phyloP scores from a whole-genome alignment of 2,329 filamentous ascomycete genomes.

The Microcera coccophila region DNA sequence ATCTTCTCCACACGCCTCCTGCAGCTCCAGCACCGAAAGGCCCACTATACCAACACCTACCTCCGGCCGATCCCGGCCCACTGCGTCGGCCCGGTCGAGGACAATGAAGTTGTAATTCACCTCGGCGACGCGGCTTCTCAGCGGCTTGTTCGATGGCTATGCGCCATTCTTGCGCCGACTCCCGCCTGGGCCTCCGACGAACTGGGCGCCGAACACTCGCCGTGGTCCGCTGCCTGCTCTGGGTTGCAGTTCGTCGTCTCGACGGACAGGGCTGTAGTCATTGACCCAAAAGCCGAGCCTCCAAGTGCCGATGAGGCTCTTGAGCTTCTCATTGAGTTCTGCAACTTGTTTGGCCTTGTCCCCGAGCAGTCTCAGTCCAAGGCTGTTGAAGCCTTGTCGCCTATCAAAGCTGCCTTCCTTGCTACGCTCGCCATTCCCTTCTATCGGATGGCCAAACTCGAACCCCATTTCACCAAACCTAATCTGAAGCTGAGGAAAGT shows the following conservation, averaged over 20 bases:
- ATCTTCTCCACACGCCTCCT: slow-evolving; percentile 27
- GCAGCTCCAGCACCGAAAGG: slow-evolving; percentile 23
- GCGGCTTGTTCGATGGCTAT: slow-evolving; percentile 26
- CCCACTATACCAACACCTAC: slow-evolving; percentile 23
- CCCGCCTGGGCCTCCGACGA: slow-evolving; percentile 20
- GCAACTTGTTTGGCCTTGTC: slow-evolving; percentile 23
- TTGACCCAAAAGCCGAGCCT: slow-evolving; percentile 13
- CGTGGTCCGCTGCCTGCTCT: slow-evolving; percentile 19
- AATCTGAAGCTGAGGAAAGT: slow-evolving; percentile 8
- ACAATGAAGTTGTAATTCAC: slow-evolving; percentile 17
- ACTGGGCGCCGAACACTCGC: slow-evolving; percentile 14
- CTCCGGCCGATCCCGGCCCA: slow-evolving; percentile 19
- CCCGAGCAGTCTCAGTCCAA: slow-evolving; percentile 13
- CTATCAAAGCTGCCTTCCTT: slow-evolving; percentile 25
- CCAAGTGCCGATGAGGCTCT: slow-evolving; percentile 19
- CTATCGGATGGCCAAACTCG: slow-evolving; percentile 25
- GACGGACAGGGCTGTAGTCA: slow-evolving; percentile 14
- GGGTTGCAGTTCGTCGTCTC: slow-evolving; percentile 19
- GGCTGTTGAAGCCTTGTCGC: slow-evolving; percentile 13
- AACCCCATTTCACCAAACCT: slow-evolving; percentile 21
- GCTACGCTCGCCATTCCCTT: slow-evolving; percentile 25
- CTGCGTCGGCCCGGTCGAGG: slow-evolving; percentile 13
- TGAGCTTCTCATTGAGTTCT: slow-evolving; percentile 25
- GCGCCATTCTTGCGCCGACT: slow-evolving; percentile 21
- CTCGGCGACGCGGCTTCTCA: slow-evolving; percentile 18